A percentile compares a stretch with the other conserved stretches of the same genome.
Evolutionary conservation across 768 basidiomycete genomes (phyloP).

Genomic region (Vararia minispora): DNA sequence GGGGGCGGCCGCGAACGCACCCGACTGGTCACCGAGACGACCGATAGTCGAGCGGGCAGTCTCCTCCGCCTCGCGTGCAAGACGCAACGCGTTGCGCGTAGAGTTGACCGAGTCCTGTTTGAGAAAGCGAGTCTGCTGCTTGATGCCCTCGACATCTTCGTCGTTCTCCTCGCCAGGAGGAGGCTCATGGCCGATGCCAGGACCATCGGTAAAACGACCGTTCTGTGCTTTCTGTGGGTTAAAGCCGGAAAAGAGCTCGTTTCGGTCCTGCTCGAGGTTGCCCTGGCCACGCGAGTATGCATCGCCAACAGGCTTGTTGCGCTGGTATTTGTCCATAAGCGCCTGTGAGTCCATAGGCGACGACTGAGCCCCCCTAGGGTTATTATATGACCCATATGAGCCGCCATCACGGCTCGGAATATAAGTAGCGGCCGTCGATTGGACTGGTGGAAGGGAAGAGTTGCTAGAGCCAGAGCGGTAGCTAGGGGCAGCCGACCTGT

Average conservation of each 20-base stretch:
- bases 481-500: constrained; percentile 20
- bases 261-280: constrained; percentile 54
- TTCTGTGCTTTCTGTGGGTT: constrained; percentile 47
- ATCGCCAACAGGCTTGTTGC: constrained; percentile 47
- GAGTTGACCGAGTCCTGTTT: constrained; percentile 91
- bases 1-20: constrained; percentile 37
- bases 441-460: constrained; percentile 30
- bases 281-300: constrained; percentile 52
- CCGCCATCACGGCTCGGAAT: constrained; percentile 62
- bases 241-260: constrained; percentile 67
- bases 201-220: constrained; percentile 54
- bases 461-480: constrained; percentile 22
- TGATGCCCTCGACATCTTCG: constrained; percentile 91
- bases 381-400: constrained; percentile 30
- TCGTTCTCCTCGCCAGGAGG: constrained; percentile 64
- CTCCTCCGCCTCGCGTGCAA: constrained; percentile 95
- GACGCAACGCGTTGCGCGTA: constrained; percentile 82
- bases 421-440: constrained; percentile 51
- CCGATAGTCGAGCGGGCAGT: constrained; percentile 77
- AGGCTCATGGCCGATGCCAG: constrained; percentile 32
- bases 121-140: constrained; percentile 75
- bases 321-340: constrained; percentile 33
- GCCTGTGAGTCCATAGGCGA: too few relatives aligned
- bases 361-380: too few relatives aligned
- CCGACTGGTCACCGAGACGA: constrained; percentile 87